Evolutionary conservation across 192 early-diverging fungal species (phyloP), one percentile per base, ranked within the genome.

Genomic region (Linnemannia elongata): DNA sequence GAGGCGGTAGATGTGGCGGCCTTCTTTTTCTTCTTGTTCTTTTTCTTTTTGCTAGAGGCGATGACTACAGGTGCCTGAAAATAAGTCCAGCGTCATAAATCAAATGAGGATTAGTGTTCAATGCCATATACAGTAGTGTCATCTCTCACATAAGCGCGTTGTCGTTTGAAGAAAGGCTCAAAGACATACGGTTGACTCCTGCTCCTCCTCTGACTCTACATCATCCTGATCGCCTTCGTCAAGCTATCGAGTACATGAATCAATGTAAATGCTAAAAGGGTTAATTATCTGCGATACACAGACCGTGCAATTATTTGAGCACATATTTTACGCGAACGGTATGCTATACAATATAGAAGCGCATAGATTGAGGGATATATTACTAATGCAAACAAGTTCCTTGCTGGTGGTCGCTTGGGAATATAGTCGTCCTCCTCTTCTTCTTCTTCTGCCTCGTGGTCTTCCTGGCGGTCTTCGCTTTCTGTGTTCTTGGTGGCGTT

Each of bases 351-450:
- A 33, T 10, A 30, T 30, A 15, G 12, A 66, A 66, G 30, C 6
- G 8, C n/a, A 9, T 27, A 60, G 22, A 60, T 12, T 27, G 9
- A 27, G 2, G 57, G 12, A 35, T 27, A 45, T 2, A 82, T 68
- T 92, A 94, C 94, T 90, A 94, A 82, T 47, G 88, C 93, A 88
- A 94, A 94, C 49, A 92, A 66, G 80, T 94, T 94, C 69, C 79
- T 73, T 45, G 85, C 85, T 30, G 85, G 75, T 22, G 85, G 85
- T 47, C 88, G 75, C 44, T 83, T 82, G 5, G 81, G 66, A 33
- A 71, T 66, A 55, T 63, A 71, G 7, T 90, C 85, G 36, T 81
- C 88, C 15, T 80, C 88, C 18, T 90, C 89, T 7, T 85, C 85
- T 38, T 91, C 91, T 6, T 83, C 87, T 10, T 81, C 88, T 15